Evolutionary conservation across 768 basidiomycete genomes (phyloP).

Genomic region (Galerina sulciceps): DNA sequence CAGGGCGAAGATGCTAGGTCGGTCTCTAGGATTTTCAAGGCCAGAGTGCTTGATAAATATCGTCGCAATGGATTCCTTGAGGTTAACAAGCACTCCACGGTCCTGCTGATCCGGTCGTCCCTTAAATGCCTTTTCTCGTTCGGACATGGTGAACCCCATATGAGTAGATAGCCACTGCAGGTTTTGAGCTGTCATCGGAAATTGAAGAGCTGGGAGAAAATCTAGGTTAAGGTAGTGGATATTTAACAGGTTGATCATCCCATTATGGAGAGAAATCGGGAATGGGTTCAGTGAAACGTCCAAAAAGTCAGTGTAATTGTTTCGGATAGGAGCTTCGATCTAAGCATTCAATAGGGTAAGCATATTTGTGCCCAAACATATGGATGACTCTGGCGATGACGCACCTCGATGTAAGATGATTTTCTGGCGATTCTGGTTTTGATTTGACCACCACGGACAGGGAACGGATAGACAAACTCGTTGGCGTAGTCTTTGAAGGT

Average conservation of each 20-base stretch:
- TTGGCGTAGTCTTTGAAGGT: constrained; percentile 28
- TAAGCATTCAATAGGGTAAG: constrained; percentile 21
- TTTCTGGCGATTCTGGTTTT: constrained; percentile 57
- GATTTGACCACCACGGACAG: constrained; percentile 37
- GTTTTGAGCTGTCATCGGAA: constrained; percentile 7
- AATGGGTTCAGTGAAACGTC: constrained; percentile 31
- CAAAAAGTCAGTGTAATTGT: constrained; percentile 14
- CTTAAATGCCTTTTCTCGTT: constrained; percentile 16
- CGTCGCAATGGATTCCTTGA: constrained; percentile 25
- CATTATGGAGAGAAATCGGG: constrained; percentile 21
- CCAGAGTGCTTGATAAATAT: constrained; percentile 20
- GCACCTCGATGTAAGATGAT: constrained; percentile 53
- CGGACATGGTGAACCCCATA: constrained; percentile 22
- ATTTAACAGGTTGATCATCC: constrained; percentile 25
- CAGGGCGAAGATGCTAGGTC: constrained; percentile 24
- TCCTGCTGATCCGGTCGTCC: not conserved
- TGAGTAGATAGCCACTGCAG: constrained; percentile 29
- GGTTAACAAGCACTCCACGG: constrained; percentile 18
- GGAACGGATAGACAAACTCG: constrained; percentile 45
- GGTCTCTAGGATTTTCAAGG: not conserved
- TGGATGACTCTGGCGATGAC: constrained; percentile 5
- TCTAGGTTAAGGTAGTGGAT: constrained; percentile 32
- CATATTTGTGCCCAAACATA: constrained; percentile 17
- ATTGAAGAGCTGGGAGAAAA: constrained; percentile 10
- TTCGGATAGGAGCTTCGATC: constrained; percentile 30